Conservation (phyloP, 164 flowering plant species). For the Stephania japonica region DNA sequence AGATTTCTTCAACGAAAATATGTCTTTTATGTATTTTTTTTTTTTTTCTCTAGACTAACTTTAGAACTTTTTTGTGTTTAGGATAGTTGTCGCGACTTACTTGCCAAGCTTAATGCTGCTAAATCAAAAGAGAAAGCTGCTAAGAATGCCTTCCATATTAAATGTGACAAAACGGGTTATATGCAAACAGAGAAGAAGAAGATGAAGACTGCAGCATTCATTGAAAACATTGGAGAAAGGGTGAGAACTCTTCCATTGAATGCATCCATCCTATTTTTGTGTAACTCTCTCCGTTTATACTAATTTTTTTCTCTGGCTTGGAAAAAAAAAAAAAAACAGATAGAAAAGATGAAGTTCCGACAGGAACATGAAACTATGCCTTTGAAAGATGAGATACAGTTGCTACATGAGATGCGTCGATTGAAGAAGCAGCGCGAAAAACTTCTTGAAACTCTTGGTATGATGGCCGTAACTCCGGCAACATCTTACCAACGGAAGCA, state of each 20-base stretch:
- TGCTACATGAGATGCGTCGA: constrained; percentile 72
- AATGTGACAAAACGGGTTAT: constrained; percentile 57
- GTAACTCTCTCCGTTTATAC: background rate
- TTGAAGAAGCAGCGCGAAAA: constrained; percentile 54
- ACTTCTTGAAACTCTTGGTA: constrained; percentile 40
- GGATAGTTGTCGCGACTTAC: constrained; percentile 15
- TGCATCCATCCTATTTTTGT: too few species aligned
- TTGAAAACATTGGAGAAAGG: constrained; percentile 58
- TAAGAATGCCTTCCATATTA: constrained; percentile 38
- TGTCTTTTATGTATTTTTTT: too few species aligned
- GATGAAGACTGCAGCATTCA: constrained; percentile 54
- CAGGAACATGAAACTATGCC: constrained; percentile 76
- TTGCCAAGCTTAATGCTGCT: constrained; percentile 39
- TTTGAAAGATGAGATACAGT: constrained; percentile 68
- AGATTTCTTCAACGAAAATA: too few species aligned
- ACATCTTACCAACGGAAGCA: constrained; percentile 51
- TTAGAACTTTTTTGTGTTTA: too few species aligned
- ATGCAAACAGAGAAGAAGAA: constrained; percentile 46
- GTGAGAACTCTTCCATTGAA: constrained; percentile 31
- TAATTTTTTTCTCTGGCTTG: constrained; percentile 3
- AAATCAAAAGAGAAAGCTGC: constrained; percentile 47
- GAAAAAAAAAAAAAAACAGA: constrained; percentile 30
- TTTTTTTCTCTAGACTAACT: too few species aligned
- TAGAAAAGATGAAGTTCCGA: constrained; percentile 38
- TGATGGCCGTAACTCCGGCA: constrained; percentile 50